phyloP scores from a whole-genome alignment of 2,329 filamentous ascomycete species.

The Sclerotinia minor region DNA sequence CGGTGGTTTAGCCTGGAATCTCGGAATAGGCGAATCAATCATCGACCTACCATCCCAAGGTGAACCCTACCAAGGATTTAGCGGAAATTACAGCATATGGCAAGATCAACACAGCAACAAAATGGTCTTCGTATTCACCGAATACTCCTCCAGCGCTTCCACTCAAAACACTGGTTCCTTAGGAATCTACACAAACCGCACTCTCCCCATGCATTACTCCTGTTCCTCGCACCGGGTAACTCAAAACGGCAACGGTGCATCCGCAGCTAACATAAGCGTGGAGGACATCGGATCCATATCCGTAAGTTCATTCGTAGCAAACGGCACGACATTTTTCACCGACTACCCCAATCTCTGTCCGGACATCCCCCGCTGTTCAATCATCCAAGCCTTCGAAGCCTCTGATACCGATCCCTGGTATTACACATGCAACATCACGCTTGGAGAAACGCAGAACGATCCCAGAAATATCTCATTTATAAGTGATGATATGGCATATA shows the following conservation, averaged over 20 bases:
- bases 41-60: not conserved
- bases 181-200: conserved; percentile 42
- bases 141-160: conserved; percentile 32
- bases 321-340: conserved; percentile 46
- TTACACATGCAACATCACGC: conserved; percentile 46
- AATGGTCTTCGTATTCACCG: conserved; percentile 41
- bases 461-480: conserved; percentile 36
- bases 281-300: conserved; percentile 33
- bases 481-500: conserved; percentile 42
- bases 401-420: conserved; percentile 44
- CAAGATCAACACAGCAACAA: not conserved
- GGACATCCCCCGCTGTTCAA: conserved; percentile 30
- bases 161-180: conserved; percentile 28
- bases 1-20: conserved; percentile 44
- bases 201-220: conserved; percentile 37
- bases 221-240: conserved; percentile 43
- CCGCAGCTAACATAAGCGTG: conserved; percentile 36
- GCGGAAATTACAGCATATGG: conserved; percentile 6
- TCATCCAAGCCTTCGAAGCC: conserved; percentile 46
- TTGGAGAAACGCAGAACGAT: conserved; percentile 43
- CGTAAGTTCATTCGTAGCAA: conserved; percentile 36
- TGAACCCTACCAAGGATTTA: not conserved
- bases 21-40: conserved; percentile 30
- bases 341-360: conserved; percentile 33
- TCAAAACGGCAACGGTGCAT: conserved; percentile 41